These are phyloP conservation scores for Magnusiomyces suaveolens DNA, from an alignment of 1,139 yeast genomes.

Conservation along the genomic window DNA sequence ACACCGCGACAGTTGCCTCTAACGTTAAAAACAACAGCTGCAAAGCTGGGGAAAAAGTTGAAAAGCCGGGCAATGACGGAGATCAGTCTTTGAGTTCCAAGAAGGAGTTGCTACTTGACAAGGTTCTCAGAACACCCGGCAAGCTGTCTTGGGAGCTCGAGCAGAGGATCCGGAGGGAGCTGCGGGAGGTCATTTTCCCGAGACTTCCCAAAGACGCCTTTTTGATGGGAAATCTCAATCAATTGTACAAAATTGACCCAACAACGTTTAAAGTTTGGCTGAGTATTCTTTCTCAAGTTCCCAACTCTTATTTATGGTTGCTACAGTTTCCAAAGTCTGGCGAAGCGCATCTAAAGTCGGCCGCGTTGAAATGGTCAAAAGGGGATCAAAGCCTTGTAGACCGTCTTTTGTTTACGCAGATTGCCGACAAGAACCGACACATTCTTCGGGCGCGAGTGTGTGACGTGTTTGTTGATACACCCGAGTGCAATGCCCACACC, in stretches of 20 bases:
- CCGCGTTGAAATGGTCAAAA: slow-evolving; percentile 26
- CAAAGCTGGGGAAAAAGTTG: too few relatives aligned
- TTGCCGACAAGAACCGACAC: slow-evolving; percentile 30
- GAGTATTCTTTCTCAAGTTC: slow-evolving; percentile 23
- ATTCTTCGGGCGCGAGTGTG: slow-evolving; percentile 28
- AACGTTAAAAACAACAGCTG: background rate
- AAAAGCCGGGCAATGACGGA: too few relatives aligned
- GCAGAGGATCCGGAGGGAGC: slow-evolving; percentile 18
- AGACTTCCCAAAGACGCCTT: slow-evolving; percentile 24
- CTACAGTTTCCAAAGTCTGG: slow-evolving; percentile 31
- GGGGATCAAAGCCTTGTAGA: slow-evolving; percentile 7
- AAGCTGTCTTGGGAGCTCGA: slow-evolving; percentile 24
- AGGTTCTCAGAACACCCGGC: slow-evolving; percentile 11
- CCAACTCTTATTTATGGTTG: slow-evolving; percentile 30
- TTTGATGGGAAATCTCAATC: slow-evolving; percentile 31
- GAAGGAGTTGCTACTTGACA: slow-evolving; percentile 2
- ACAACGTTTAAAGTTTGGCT: slow-evolving; percentile 28
- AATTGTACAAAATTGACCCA: slow-evolving; percentile 32
- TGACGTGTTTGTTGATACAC: slow-evolving; percentile 31
- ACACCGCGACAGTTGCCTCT: background rate
- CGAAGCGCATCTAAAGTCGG: slow-evolving; percentile 21
- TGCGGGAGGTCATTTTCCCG: slow-evolving; percentile 27
- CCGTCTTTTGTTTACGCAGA: slow-evolving; percentile 30
- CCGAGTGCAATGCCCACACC: slow-evolving; percentile 34
- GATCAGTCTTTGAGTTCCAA: background rate